These are phyloP conservation scores for Blastobotrys arbuscula DNA, from an alignment of 1,139 yeast species.

Conservation along the genomic window DNA sequence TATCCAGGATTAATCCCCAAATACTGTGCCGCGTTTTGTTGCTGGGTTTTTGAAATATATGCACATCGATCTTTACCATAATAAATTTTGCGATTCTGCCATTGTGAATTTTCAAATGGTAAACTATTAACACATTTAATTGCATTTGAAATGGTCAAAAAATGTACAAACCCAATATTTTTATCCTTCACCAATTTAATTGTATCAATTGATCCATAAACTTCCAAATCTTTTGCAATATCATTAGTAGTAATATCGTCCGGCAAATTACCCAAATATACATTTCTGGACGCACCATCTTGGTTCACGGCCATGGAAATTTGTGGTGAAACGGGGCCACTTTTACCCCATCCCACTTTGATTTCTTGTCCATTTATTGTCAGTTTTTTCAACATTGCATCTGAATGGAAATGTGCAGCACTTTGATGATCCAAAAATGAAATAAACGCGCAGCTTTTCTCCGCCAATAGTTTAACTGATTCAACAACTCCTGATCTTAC, in stretches of 20 bases:
- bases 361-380: slow-evolving; percentile 43
- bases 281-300: slow-evolving; percentile 89
- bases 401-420: slow-evolving; percentile 48
- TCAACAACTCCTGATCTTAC: slow-evolving; percentile 91
- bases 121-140: slow-evolving; percentile 69
- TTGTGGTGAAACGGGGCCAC: slow-evolving; percentile 59
- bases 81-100: slow-evolving; percentile 60
- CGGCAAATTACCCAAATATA: slow-evolving; percentile 71
- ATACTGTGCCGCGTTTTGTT: slow-evolving; percentile 95
- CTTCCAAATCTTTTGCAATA: slow-evolving; percentile 54
- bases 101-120: slow-evolving; percentile 43
- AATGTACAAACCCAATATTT: slow-evolving; percentile 75
- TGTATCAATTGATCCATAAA: slow-evolving; percentile 78
- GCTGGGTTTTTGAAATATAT: slow-evolving; percentile 85
- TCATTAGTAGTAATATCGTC: slow-evolving; percentile 55
- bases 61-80: slow-evolving; percentile 89
- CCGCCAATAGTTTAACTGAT: slow-evolving; percentile 49
- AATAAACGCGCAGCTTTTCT: slow-evolving; percentile 43
- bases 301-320: slow-evolving; percentile 70
- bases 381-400: slow-evolving; percentile 41
- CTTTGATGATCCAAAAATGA: slow-evolving; percentile 42
- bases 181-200: slow-evolving; percentile 68
- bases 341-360: slow-evolving; percentile 62
- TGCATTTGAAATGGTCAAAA: slow-evolving; percentile 76
- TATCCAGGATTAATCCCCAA: slow-evolving; percentile 86